Percentiles rank a stretch among this genome's conserved stretches.
Conservation (phyloP, 352 stramenopile species). For the Aphanomyces astaci region DNA sequence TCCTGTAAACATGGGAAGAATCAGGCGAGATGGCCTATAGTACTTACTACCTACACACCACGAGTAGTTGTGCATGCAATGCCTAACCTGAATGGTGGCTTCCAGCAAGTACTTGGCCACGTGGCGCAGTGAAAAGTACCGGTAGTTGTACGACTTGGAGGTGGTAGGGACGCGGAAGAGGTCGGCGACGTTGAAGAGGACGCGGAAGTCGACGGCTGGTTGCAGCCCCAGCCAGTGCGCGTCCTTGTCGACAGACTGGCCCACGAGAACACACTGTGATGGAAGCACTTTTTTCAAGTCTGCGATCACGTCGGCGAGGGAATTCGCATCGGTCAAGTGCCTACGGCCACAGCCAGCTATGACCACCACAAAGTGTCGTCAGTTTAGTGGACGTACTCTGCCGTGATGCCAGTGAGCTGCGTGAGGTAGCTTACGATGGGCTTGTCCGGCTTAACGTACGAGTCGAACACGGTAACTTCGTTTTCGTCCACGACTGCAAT, state of each 20-base stretch:
- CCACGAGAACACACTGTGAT: constrained; percentile 81
- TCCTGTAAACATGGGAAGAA: constrained; percentile 30
- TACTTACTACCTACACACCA: too few species aligned
- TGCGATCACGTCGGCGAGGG: constrained; percentile 62
- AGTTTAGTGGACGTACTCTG: constrained; percentile 36
- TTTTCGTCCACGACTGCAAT: constrained; percentile 86
- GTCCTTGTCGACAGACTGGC: constrained; percentile 90
- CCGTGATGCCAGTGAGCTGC: constrained; percentile 79
- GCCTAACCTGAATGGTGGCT: constrained; percentile 74
- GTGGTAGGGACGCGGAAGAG: constrained; percentile 75
- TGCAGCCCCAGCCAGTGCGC: constrained; percentile 84
- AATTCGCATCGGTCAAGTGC: constrained; percentile 52
- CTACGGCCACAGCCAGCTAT: too few species aligned
- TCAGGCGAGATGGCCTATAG: not conserved
- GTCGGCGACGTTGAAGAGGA: constrained; percentile 76
- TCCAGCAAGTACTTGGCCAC: constrained; percentile 76
- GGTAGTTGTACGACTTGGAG: constrained; percentile 61
- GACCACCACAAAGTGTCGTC: too few species aligned
- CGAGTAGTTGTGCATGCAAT: too few species aligned
- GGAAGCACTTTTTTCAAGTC: constrained; percentile 71
- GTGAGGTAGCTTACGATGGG: constrained; percentile 87
- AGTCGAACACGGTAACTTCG: constrained; percentile 78
- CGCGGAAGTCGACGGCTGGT: constrained; percentile 76
- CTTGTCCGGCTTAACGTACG: constrained; percentile 81
- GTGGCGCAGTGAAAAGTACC: constrained; percentile 79